Evolutionary conservation across 1,284 basidiomycete species (phyloP).

Genomic region (Pascua guehoae): DNA sequence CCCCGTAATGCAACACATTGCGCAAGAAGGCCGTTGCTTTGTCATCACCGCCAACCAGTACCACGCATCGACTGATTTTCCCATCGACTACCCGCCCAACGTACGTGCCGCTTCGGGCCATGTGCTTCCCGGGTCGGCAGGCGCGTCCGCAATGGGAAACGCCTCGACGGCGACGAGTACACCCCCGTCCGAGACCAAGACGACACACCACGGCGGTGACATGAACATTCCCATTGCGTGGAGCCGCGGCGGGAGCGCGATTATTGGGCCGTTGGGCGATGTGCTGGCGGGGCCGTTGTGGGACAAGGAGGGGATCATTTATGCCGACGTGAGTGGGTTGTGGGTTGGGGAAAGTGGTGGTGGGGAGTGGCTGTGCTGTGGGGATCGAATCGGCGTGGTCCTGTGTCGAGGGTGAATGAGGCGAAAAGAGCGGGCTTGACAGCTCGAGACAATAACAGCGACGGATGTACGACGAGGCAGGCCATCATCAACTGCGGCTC

Average conservation of each 20-base stretch:
- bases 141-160: neutral
- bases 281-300: conserved; percentile 66
- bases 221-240: conserved; percentile 18
- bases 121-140: neutral
- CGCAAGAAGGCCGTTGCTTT: conserved; percentile 70
- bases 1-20: conserved; percentile 66
- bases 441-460: too few species aligned
- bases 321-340: conserved; percentile 51
- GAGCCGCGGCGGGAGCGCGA: conserved; percentile 61
- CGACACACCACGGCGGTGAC: neutral
- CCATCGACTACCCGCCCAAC: conserved; percentile 27
- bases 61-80: conserved; percentile 29
- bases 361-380: neutral
- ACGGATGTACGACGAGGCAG: too few species aligned
- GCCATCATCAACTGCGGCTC: too few species aligned
- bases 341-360: neutral
- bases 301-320: conserved; percentile 61
- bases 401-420: too few species aligned
- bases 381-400: too few species aligned
- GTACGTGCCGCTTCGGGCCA: neutral
- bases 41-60: conserved; percentile 57
- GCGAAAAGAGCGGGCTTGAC: too few species aligned
- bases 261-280: conserved; percentile 63
- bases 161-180: neutral
- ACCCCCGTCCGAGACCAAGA: neutral